phyloP scores from a whole-genome alignment of 1,284 basidiomycete species.

The Melampsora americana region DNA sequence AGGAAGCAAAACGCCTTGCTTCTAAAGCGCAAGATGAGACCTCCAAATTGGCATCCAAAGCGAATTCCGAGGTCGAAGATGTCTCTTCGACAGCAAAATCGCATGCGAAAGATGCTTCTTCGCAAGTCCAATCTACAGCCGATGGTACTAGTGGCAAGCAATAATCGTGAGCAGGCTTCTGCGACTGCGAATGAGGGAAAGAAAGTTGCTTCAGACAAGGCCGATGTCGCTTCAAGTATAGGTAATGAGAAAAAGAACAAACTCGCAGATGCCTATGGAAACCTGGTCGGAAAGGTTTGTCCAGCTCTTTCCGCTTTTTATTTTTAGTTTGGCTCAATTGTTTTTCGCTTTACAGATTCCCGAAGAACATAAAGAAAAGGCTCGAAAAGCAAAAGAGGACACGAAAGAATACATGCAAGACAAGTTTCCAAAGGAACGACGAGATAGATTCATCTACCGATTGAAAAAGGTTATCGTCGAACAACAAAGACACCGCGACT shows the following conservation, averaged over 20 bases:
- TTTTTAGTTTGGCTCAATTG: neutral
- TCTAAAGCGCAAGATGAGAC: constrained; percentile 35
- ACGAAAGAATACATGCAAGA: constrained; percentile 64
- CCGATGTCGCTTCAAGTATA: constrained; percentile 25
- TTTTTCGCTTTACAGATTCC: constrained; percentile 50
- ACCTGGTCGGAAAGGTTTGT: constrained; percentile 24
- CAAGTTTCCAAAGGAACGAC: constrained; percentile 79
- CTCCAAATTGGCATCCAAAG: neutral
- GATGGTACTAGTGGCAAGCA: constrained; percentile 45
- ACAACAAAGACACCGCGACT: constrained; percentile 86
- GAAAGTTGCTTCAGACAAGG: constrained; percentile 32
- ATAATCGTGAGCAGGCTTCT: constrained; percentile 32
- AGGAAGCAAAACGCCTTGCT: constrained; percentile 25
- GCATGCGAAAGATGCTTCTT: constrained; percentile 16
- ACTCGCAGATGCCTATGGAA: constrained; percentile 38
- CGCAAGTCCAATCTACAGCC: constrained; percentile 23
- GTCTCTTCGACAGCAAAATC: constrained; percentile 16
- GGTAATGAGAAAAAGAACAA: constrained; percentile 39
- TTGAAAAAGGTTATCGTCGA: constrained; percentile 83
- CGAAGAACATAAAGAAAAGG: constrained; percentile 52
- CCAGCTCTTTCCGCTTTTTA: neutral
- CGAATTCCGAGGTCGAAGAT: constrained; percentile 20
- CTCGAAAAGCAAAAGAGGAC: constrained; percentile 51
- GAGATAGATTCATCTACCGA: constrained; percentile 76
- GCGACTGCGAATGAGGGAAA: constrained; percentile 28